A percentile compares a stretch with the other conserved stretches of the same genome.
These are phyloP conservation scores for Suhomyces sp. DNA, from an alignment of 805 yeast genomes.

Conservation along the genomic window DNA sequence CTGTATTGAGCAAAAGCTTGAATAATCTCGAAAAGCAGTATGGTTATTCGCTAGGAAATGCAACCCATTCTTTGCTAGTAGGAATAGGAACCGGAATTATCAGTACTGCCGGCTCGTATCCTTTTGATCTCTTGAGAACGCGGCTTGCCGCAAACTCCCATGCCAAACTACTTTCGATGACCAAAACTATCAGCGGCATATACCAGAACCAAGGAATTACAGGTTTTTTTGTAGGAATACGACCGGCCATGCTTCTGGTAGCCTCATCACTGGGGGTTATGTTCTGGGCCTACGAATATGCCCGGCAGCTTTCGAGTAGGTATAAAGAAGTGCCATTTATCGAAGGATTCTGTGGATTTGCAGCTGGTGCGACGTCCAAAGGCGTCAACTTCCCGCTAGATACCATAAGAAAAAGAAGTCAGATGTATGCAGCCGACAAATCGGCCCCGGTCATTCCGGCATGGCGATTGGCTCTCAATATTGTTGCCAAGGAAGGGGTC, in stretches of 20 bases:
- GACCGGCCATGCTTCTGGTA: constrained; percentile 56
- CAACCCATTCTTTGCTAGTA: constrained; percentile 49
- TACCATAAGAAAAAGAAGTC: constrained; percentile 73
- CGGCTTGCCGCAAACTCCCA: constrained; percentile 67
- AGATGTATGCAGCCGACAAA: constrained; percentile 41
- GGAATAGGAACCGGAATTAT: constrained; percentile 78
- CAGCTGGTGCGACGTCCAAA: constrained; percentile 78
- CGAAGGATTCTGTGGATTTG: constrained; percentile 62
- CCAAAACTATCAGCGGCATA: constrained; percentile 24
- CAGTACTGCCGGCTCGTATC: constrained; percentile 77
- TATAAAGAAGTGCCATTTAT: constrained; percentile 33
- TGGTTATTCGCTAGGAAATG: constrained; percentile 25
- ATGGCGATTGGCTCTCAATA: constrained; percentile 27
- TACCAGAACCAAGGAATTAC: constrained; percentile 30
- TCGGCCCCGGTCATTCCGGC: constrained; percentile 10
- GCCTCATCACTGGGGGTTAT: constrained; percentile 71
- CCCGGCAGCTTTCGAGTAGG: constrained; percentile 35
- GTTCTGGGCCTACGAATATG: constrained; percentile 63
- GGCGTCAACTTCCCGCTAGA: constrained; percentile 81
- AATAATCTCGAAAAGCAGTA: constrained; percentile 22
- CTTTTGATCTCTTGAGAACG: constrained; percentile 87
- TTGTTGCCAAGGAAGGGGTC: constrained; percentile 57
- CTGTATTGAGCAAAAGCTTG: constrained; percentile 49
- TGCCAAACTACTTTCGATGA: constrained; percentile 37
- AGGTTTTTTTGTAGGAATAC: constrained; percentile 52